Base-by-base conservation (phyloP, 169 alveolate genomes). In the Plasmodium reichenowi region DNA sequence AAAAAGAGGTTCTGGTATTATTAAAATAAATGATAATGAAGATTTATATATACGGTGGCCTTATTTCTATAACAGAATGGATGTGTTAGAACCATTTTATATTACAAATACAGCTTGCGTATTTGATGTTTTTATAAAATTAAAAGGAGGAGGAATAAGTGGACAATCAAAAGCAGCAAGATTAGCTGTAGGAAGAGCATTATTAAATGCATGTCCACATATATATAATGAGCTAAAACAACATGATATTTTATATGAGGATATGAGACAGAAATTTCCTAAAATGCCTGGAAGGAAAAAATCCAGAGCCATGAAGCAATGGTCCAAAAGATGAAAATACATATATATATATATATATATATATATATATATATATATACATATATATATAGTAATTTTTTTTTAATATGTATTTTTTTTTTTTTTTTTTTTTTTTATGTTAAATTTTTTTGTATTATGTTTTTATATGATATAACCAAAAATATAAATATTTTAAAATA, bases 201-300 rank as follows among this genome's bases (percentile, higher is more conserved):
- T 95, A 17, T 95, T 95, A 20, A 92, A 80, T 15, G 97, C 97
- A 2, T 93, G 96, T 17, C 95, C 96, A 20, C 80, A 88, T 38
- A 72, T 95, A 26, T 70, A 88, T 72, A 80, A 68, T n/a, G 87
- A 45, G 10, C 88, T 95, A 17, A 76, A 93, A 85, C 93, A 96
- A 88, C 63, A 88, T 73, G 94, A 89, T 70, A 93, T 95, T 50
- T 88, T 95, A 12, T 93, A 95, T 60, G 97, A 95, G 63, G 97
- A 95, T 73, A 78, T 87, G 47, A 76, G 97, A 48, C 97, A 95
- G 74, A 93, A 93, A 29, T 93, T 95, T 94, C 97, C 97, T 12
- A 95, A 95, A 87, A 95, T 95, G 97, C 97, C 97, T 2, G 97
- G 97, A 0, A 48, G 97, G 62, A 95, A 86, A 71, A 94, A 94